These are phyloP conservation scores for Claviceps humidiphila DNA, from an alignment of 2,329 filamentous ascomycete species.

Conservation along the genomic window DNA sequence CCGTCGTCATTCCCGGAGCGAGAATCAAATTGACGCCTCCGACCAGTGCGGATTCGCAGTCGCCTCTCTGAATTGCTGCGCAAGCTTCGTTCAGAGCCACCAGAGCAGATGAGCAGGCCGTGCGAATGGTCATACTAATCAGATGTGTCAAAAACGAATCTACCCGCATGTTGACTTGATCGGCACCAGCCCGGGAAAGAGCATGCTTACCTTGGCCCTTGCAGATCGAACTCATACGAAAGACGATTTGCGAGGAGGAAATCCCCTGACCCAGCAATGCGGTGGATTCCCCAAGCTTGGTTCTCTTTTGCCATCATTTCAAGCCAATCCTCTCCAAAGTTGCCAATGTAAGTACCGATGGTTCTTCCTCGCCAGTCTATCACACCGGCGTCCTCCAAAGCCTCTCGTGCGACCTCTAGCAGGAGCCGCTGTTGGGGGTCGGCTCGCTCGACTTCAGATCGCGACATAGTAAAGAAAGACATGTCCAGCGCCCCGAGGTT, in stretches of 20 bases:
- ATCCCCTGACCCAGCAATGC: constrained; percentile 12
- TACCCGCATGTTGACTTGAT: background rate
- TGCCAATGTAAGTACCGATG: constrained; percentile 17
- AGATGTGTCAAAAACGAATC: background rate
- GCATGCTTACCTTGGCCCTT: constrained; percentile 16
- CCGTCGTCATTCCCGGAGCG: constrained; percentile 11
- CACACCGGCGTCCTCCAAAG: constrained; percentile 15
- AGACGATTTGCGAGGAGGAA: constrained; percentile 19
- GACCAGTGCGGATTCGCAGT: constrained; percentile 17
- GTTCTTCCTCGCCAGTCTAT: constrained; percentile 13
- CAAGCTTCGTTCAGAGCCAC: constrained; percentile 23
- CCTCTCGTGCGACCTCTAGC: constrained; percentile 16
- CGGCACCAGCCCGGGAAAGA: background rate
- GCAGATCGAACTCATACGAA: constrained; percentile 20
- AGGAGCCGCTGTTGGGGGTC: constrained; percentile 18
- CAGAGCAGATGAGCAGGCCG: constrained; percentile 25
- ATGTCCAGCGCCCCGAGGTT: constrained; percentile 17
- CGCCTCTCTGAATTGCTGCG: constrained; percentile 13
- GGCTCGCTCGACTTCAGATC: constrained; percentile 14
- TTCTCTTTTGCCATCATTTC: constrained; percentile 10
- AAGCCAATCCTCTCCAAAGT: constrained; percentile 17
- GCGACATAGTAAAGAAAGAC: constrained; percentile 18
- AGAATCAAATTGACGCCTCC: constrained; percentile 19
- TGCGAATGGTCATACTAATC: constrained; percentile 19
- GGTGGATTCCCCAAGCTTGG: constrained; percentile 9